Evolutionary conservation across 331 rosid genomes (phyloP).

Genomic region (Telfairia occidentalis): DNA sequence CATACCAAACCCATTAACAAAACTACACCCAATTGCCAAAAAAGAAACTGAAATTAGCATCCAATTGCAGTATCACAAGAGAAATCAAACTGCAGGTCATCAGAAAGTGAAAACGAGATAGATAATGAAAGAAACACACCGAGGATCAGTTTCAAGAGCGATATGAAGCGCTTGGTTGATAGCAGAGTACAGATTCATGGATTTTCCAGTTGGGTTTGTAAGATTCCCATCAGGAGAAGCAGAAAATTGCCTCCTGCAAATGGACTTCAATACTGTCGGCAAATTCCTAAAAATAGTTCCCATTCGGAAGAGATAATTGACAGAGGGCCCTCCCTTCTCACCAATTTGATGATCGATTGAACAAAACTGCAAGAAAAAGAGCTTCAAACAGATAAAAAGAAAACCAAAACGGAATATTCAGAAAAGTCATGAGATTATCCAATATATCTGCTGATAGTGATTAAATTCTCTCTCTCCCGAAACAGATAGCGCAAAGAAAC

Average conservation of each 20-base stretch:
- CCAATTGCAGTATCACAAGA: background rate
- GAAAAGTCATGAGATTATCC: background rate
- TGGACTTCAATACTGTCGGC: background rate
- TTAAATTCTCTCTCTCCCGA: background rate
- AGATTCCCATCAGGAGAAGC: constrained; percentile 24
- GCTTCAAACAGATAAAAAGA: background rate
- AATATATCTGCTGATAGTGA: background rate
- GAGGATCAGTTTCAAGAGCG: constrained; percentile 84
- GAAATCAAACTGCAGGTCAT: background rate
- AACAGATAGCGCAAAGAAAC: no score
- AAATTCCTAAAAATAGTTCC: background rate
- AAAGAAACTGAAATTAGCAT: background rate
- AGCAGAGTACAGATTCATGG: constrained; percentile 83
- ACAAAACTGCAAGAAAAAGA: no score
- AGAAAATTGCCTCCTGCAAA: constrained; percentile 32
- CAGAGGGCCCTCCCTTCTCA: background rate
- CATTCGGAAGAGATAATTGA: background rate
- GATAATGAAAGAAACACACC: constrained; percentile 25
- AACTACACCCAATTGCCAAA: background rate
- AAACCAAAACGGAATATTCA: background rate
- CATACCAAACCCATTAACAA: background rate
- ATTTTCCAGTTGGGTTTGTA: constrained; percentile 24
- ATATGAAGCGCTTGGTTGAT: constrained; percentile 90
- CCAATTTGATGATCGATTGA: no score
- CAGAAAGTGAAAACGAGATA: background rate